Evolutionary conservation across 257 asterid genomes (phyloP).

Genomic region (Echites panduratus): DNA sequence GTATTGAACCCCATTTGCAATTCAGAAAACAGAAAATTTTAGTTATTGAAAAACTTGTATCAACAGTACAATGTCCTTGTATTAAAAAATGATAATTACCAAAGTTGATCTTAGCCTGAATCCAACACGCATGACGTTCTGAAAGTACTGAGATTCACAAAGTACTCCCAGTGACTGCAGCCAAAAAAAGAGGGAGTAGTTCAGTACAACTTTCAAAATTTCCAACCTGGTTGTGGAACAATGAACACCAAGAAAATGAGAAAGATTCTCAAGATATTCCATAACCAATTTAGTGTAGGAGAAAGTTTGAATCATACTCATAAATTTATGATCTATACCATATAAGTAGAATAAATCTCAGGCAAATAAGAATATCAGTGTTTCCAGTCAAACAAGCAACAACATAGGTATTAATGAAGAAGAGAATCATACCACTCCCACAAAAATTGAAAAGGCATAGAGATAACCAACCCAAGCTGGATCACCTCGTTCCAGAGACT

Average conservation of each 20-base stretch:
- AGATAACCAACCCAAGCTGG: constrained; percentile 86
- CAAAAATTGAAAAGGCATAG: constrained; percentile 74
- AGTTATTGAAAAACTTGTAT: not conserved
- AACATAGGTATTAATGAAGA: not conserved
- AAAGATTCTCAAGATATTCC: not conserved
- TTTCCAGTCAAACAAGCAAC: not conserved
- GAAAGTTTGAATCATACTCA: not conserved
- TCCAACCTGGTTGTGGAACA: not conserved
- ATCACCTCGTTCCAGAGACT: constrained; percentile 72
- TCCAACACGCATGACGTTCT: constrained; percentile 97
- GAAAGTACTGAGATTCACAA: constrained; percentile 95
- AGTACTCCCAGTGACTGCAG: constrained; percentile 60
- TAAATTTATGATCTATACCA: not conserved
- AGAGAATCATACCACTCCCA: constrained; percentile 64
- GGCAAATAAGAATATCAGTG: not conserved
- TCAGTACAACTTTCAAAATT: constrained; percentile 1
- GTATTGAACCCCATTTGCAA: not conserved
- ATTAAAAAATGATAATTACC: constrained; percentile 31
- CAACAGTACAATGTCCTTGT: not conserved
- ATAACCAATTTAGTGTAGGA: not conserved
- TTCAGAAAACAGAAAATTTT: not conserved
- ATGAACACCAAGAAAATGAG: not conserved
- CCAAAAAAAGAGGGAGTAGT: constrained; percentile 1
- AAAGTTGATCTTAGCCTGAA: constrained; percentile 83
- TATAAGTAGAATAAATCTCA: not conserved